A percentile compares a stretch with the other conserved stretches of the same genome.
Evolutionary conservation across 805 yeast species (phyloP).

Genomic region (Schizosaccharomyces cryophilus): DNA sequence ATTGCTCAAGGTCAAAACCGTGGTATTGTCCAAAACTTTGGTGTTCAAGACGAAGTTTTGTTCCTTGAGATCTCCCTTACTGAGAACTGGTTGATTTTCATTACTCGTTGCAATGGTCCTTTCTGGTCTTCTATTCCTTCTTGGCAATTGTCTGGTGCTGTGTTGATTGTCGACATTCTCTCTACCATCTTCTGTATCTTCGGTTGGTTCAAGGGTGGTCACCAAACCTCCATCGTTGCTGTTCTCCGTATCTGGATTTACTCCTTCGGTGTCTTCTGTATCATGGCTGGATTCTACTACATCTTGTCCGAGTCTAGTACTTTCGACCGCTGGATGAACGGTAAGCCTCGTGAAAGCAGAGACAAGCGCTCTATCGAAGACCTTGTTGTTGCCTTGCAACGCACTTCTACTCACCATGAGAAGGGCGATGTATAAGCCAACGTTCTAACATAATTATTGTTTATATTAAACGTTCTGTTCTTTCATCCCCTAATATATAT

Average conservation of each 20-base stretch:
- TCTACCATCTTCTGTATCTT: conserved; percentile 80
- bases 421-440: conserved; percentile 14
- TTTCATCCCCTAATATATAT: neutral
- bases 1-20: conserved; percentile 37
- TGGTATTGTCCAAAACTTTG: conserved; percentile 78
- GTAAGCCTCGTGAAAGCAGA: conserved; percentile 19
- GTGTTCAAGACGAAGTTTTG: conserved; percentile 77
- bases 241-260: conserved; percentile 85
- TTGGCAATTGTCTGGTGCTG: conserved; percentile 92
- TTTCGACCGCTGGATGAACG: conserved; percentile 34
- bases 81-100: conserved; percentile 92
- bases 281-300: conserved; percentile 90
- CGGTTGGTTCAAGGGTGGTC: conserved; percentile 94
- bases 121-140: conserved; percentile 94
- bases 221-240: conserved; percentile 79
- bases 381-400: conserved; percentile 37
- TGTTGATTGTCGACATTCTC: conserved; percentile 63
- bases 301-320: conserved; percentile 38
- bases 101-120: conserved; percentile 93
- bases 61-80: conserved; percentile 85
- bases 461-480: neutral
- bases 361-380: conserved; percentile 32
- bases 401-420: conserved; percentile 43
- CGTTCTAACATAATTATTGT: neutral
- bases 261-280: conserved; percentile 93